These are phyloP conservation scores for Suillus ampliporus DNA, from an alignment of 768 basidiomycete species.

Conservation along the genomic window DNA sequence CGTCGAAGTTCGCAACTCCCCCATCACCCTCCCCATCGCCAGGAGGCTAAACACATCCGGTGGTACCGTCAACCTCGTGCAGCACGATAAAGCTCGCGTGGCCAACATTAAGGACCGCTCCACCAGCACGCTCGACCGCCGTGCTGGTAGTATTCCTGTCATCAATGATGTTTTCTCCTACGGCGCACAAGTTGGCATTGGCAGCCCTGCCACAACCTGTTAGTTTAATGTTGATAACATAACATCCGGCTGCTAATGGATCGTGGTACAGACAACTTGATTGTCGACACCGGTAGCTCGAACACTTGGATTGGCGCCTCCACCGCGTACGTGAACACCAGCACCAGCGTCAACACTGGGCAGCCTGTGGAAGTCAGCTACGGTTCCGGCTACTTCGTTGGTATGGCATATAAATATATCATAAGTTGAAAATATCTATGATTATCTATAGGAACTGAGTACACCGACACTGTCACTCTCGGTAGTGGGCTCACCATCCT, in stretches of 20 bases:
- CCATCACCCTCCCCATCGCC: slow-evolving; percentile 54
- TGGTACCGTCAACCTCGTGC: slow-evolving; percentile 49
- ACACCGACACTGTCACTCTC: slow-evolving; percentile 56
- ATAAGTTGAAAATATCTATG: background rate
- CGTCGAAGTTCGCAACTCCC: slow-evolving; percentile 43
- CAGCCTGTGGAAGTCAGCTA: slow-evolving; percentile 50
- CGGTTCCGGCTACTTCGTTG: slow-evolving; percentile 39
- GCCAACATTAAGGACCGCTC: slow-evolving; percentile 44
- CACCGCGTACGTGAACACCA: slow-evolving; percentile 51
- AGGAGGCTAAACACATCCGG: slow-evolving; percentile 57
- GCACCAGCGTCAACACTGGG: slow-evolving; percentile 53
- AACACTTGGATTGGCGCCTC: slow-evolving; percentile 74
- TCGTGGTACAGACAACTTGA: slow-evolving; percentile 49
- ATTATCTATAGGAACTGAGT: slow-evolving; percentile 40
- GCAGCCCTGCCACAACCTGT: slow-evolving; percentile 63
- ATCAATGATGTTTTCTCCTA: slow-evolving; percentile 48
- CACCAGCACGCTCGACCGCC: slow-evolving; percentile 23
- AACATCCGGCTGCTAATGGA: background rate
- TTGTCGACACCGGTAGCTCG: slow-evolving; percentile 66
- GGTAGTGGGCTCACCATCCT: slow-evolving; percentile 49
- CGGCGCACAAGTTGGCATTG: slow-evolving; percentile 52
- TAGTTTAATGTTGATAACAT: slow-evolving; percentile 19
- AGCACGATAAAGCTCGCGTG: slow-evolving; percentile 56
- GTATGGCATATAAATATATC: slow-evolving; percentile 30
- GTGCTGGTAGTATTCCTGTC: slow-evolving; percentile 39